Base-by-base conservation (phyloP, 83 land plant genomes). In the Picea abies region DNA sequence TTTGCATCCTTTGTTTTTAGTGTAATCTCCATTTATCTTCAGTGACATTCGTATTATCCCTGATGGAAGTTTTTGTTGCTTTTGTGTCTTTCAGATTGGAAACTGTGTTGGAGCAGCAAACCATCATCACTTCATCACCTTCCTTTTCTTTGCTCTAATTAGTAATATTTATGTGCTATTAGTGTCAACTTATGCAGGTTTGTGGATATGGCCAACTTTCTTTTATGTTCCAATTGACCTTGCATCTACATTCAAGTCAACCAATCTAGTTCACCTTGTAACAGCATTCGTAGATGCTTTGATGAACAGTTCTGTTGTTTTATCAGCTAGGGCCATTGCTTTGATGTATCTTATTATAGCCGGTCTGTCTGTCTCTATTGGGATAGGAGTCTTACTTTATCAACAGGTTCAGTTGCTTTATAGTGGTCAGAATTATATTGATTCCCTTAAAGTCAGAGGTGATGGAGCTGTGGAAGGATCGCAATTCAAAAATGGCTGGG, bases 41-140 rank as follows among this genome's bases (percentile, higher is more conserved):
- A 22, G 66, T 20, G n/a, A 39, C 35, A 37, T 47, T 80, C 17
- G 20, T 4, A 63, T 41, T 32, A 81, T 80, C 58, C 37, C 70
- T 80, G 35, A 82, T 80, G 39, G 70, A 65, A 83, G 20, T 44
- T 44, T 62, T 58, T 83, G 17, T 9, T 26, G 58, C 39, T 25
- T 41, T 76, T 56, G 73, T 80, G 39, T 47, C 62, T 67, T 91
- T 86, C 95, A 96, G 98, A 96, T 96, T 75, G 98, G 98, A 35
- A 96, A 96, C 77, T 94, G 98, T 88, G 96, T 96, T 66, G 98
- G 98, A 39, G 91, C 98, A 56, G 91, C 79, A 60, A 96, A 96
- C 79, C 98, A 94, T 81, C 84, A 90, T 16, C 71, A 63, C 71
- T 96, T 96, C 84, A 82, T 96, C 37, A 26, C 78, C 8, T 94